phyloP scores from a whole-genome alignment of 1,284 basidiomycete species.

The Rhodotorula sp. region DNA sequence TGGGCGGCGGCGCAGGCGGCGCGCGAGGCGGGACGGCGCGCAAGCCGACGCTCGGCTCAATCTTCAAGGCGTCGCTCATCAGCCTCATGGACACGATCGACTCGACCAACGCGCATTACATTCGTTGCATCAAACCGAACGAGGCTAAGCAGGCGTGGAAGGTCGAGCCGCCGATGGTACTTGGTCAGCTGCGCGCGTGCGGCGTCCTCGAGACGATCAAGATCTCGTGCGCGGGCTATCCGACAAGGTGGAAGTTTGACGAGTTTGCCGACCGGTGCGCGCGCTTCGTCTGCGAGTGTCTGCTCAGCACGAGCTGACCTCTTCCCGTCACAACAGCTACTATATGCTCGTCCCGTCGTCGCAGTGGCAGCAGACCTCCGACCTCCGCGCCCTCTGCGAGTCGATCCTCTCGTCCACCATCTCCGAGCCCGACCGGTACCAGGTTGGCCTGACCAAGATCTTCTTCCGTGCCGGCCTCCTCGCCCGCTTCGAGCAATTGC shows the following conservation, averaged over 20 bases:
- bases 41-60: slow-evolving; percentile 96
- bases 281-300: neutral
- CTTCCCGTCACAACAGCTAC: slow-evolving; percentile 62
- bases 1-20: slow-evolving; percentile 46
- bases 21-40: slow-evolving; percentile 62
- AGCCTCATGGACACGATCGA: slow-evolving; percentile 96
- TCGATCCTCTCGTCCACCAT: slow-evolving; percentile 82
- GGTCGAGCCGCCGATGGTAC: slow-evolving; percentile 91
- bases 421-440: slow-evolving; percentile 92
- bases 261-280: slow-evolving; percentile 96
- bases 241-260: slow-evolving; percentile 97
- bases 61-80: slow-evolving; percentile 94
- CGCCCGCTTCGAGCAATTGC: slow-evolving; percentile 88
- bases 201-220: slow-evolving; percentile 99
- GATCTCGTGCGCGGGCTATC: slow-evolving; percentile 98
- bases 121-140: slow-evolving; percentile 99
- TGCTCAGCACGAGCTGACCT: neutral
- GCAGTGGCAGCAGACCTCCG: slow-evolving; percentile 70
- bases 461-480: slow-evolving; percentile 99
- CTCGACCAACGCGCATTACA: slow-evolving; percentile 98
- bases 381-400: slow-evolving; percentile 77
- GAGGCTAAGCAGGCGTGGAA: slow-evolving; percentile 96
- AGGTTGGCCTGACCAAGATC: slow-evolving; percentile 94
- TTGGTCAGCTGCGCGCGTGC: slow-evolving; percentile 93
- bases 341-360: slow-evolving; percentile 91